phyloP scores from a whole-genome alignment of 768 basidiomycete genomes.

The Tulasnella calospora region DNA sequence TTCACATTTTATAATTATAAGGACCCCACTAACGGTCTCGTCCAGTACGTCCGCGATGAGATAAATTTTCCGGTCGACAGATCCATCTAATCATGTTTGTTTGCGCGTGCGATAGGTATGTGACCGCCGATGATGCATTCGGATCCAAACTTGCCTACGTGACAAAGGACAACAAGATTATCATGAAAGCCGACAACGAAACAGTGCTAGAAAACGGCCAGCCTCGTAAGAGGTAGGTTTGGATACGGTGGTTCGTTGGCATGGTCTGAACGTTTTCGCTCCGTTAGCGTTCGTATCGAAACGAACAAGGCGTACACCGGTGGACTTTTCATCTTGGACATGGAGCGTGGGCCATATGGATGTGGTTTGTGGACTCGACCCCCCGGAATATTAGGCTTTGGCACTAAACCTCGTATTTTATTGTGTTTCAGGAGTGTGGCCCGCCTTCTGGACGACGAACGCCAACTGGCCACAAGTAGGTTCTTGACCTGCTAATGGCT shows the following conservation, averaged over 20 bases:
- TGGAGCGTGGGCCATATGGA: conserved; percentile 26
- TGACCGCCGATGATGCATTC: conserved; percentile 3
- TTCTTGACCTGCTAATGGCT: neutral
- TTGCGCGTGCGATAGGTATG: conserved; percentile 21
- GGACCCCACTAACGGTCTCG: conserved; percentile 27
- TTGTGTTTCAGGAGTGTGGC: conserved; percentile 25
- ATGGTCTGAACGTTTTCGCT: neutral
- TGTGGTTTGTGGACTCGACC: conserved; percentile 19
- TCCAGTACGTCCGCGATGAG: conserved; percentile 12
- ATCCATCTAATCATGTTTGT: neutral
- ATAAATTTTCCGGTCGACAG: neutral
- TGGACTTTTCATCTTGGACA: conserved; percentile 27
- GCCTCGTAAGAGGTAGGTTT: conserved; percentile 22
- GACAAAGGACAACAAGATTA: conserved; percentile 3
- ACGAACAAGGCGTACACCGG: conserved; percentile 25
- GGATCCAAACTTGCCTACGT: conserved; percentile 23
- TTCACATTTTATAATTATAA: conserved; percentile 20
- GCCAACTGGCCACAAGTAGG: conserved; percentile 23
- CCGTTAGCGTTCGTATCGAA: conserved; percentile 24
- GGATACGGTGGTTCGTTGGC: neutral
- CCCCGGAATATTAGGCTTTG: neutral
- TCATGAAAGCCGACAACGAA: conserved; percentile 27
- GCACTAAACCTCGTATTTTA: neutral
- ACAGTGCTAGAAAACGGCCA: conserved; percentile 19
- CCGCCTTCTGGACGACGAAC: conserved; percentile 25